A percentile compares a stretch with the other conserved stretches of the same genome.
phyloP scores from a whole-genome alignment of 768 basidiomycete genomes.

The Tulasnella sp. region DNA sequence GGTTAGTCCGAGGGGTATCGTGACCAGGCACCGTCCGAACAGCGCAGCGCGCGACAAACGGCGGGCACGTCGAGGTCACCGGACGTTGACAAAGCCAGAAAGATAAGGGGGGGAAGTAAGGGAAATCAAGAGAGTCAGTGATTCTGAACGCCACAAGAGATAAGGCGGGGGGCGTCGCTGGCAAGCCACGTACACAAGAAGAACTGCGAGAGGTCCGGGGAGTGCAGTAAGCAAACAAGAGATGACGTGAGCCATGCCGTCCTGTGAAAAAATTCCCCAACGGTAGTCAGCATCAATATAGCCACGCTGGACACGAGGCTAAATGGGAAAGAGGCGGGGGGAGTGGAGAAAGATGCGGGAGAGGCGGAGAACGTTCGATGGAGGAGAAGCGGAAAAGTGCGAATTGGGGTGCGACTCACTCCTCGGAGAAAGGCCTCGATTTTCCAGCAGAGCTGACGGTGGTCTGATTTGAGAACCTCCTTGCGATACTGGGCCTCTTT shows the following conservation, averaged over 20 bases:
- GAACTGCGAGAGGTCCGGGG: conserved; percentile 11
- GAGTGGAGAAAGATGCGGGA: neutral
- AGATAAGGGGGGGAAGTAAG: neutral
- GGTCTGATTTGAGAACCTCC: too few species aligned
- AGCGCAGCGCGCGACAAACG: neutral
- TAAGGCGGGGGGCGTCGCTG: neutral
- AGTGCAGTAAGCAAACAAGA: conserved; percentile 15
- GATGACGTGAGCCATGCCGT: conserved; percentile 12
- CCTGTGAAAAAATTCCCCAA: neutral
- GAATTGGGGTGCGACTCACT: conserved; percentile 3
- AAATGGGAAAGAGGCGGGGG: neutral
- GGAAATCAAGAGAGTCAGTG: neutral
- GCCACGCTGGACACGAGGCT: neutral
- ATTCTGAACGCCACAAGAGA: neutral
- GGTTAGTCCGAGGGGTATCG: neutral
- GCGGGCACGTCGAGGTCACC: neutral
- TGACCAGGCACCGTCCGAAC: neutral
- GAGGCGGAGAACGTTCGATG: neutral
- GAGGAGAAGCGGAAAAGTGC: neutral
- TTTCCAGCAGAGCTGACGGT: too few species aligned
- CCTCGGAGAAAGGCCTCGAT: conserved; percentile 4
- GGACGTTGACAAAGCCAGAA: neutral
- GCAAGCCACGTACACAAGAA: conserved; percentile 17
- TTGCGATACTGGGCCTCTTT: neutral
- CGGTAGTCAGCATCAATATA: too few species aligned